Base-by-base conservation (phyloP, 768 basidiomycete genomes). In the Amanita thiersii region DNA sequence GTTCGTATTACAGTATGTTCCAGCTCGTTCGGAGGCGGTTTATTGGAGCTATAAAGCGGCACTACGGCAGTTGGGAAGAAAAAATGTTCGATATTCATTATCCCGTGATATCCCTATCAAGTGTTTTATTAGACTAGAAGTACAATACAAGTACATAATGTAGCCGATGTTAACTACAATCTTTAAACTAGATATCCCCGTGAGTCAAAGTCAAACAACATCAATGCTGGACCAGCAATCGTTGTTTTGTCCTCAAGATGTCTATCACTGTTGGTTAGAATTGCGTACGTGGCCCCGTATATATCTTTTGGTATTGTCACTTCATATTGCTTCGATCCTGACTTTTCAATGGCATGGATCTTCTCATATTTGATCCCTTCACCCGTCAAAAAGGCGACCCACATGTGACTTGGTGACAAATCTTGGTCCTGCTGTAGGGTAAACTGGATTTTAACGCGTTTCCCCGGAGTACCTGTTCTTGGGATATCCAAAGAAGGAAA, bases 201-300 rank as follows among this genome's bases (percentile, higher is more conserved):
- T 17, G 59, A 50, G 40, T 60, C 57, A 38, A 57, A 70, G 20
- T 55, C 52, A 52, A 74, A 68, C 30, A 52, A 52, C 20, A 72
- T 49, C 49, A 79, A 62, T 12, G 68, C 61, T 6, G 75, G 76
- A 2, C 81, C 81, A 26, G 78, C 79, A 26, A 83, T 56, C 19
- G 69, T 74, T 44, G 59, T 72, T 21, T 64, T 62, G 43, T 78
- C 74, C 21, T 55, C 55, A 17, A 68, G 59, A 11, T 55, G 54
- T 14, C 8, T 50, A 39, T 21, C 34, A 24, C 58, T 60, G 48
- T 50, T 64, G 39, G 62, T 69, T 39, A 33, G 78, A 60, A 41
- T 76, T 54, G 5, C 68, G 56, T 73, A 83, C 7, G 73, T 70
- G 3, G 67, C 65, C 2, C 79, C 79, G 41, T 47, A 49, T 10